Evolutionary conservation across 257 asterid species (phyloP).

Genomic region (Gentiana straminea): DNA sequence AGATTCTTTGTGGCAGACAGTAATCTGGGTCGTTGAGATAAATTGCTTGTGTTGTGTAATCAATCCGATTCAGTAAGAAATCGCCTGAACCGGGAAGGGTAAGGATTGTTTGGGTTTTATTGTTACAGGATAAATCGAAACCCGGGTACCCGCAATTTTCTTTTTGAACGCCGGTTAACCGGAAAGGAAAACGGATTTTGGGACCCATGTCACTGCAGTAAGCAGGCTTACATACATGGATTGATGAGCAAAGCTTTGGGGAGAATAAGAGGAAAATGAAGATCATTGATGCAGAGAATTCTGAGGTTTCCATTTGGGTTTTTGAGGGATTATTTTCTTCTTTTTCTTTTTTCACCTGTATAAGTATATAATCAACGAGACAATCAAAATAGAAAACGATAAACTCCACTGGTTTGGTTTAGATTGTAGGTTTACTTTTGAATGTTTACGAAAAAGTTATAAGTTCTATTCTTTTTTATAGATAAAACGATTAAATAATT

Average conservation of each 20-base stretch:
- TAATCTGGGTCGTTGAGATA: constrained; percentile 43
- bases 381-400: too few relatives aligned
- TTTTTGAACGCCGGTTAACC: constrained; percentile 26
- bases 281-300: constrained; percentile 4
- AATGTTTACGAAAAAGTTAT: too few relatives aligned
- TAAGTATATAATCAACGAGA: too few relatives aligned
- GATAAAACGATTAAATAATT: too few relatives aligned
- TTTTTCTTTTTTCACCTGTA: too few relatives aligned
- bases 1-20: constrained; percentile 50
- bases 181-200: constrained; percentile 61
- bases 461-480: too few relatives aligned
- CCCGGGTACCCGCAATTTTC: constrained; percentile 55
- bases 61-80: constrained; percentile 48
- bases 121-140: constrained; percentile 60
- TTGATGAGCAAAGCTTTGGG: constrained; percentile 10
- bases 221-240: constrained; percentile 30
- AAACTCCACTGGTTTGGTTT: too few relatives aligned
- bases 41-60: constrained; percentile 37
- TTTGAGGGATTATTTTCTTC: too few relatives aligned
- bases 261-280: constrained; percentile 9
- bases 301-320: constrained; percentile 8
- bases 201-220: constrained; percentile 41
- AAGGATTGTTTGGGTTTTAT: constrained; percentile 34
- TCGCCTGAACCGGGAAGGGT: constrained; percentile 60
- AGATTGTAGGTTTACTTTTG: too few relatives aligned